These are phyloP conservation scores for Pneumocystis wakefieldiae DNA, from an alignment of 1,139 yeast species.

Conservation along the genomic window DNA sequence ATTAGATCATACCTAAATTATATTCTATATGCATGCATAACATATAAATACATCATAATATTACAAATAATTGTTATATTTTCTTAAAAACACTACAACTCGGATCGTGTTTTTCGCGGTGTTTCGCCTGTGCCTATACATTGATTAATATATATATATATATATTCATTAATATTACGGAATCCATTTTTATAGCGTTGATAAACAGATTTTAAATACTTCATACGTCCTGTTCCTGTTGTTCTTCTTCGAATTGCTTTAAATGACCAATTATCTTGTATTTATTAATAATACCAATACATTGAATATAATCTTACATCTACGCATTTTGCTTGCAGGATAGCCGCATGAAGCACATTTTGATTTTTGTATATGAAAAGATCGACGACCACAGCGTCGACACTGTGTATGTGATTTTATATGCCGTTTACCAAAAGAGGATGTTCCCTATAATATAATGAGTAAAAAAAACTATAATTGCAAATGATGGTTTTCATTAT, in stretches of 20 bases:
- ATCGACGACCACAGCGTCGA: constrained; percentile 83
- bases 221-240: constrained; percentile 99
- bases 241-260: constrained; percentile 99
- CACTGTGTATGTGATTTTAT: constrained; percentile 99
- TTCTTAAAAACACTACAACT: no score
- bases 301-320: constrained; percentile 19
- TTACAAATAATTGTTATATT: no score
- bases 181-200: constrained; percentile 98
- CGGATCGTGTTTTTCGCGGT: neutral
- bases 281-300: constrained; percentile 5
- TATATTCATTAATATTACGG: constrained; percentile 38
- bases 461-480: no score
- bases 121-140: neutral
- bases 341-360: constrained; percentile 98
- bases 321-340: constrained; percentile 98
- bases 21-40: no score
- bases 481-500: no score
- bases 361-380: constrained; percentile 98
- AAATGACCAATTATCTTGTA: constrained; percentile 87
- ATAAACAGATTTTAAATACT: constrained; percentile 89
- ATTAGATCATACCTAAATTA: no score
- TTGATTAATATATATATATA: no score
- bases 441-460: constrained; percentile 8
- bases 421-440: constrained; percentile 34
- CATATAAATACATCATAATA: no score